Evolutionary conservation across 2,329 filamentous ascomycete species (phyloP).

Genomic region (Fusarium solani-melongenae): DNA sequence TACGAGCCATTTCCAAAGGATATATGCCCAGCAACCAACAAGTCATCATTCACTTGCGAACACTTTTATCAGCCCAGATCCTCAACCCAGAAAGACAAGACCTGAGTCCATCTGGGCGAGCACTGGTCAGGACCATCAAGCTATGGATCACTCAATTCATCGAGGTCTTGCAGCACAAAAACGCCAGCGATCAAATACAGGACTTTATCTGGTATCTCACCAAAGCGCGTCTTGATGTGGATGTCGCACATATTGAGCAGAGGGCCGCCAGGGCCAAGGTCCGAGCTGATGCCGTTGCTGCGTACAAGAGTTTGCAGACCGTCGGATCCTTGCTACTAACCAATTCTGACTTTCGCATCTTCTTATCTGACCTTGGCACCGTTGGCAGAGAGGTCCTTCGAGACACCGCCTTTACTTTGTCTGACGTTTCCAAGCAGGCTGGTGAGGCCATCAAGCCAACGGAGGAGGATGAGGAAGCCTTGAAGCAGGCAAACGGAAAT

Average conservation of each 20-base stretch:
- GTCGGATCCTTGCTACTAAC: slow-evolving; percentile 86
- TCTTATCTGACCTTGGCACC: slow-evolving; percentile 82
- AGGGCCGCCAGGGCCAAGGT: slow-evolving; percentile 45
- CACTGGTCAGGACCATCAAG: slow-evolving; percentile 77
- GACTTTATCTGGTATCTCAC: slow-evolving; percentile 89
- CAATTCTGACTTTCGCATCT: slow-evolving; percentile 89
- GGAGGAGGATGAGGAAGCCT: slow-evolving; percentile 64
- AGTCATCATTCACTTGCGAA: slow-evolving; percentile 80
- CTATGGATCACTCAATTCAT: slow-evolving; percentile 84
- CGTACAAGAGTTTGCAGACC: slow-evolving; percentile 84
- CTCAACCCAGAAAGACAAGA: slow-evolving; percentile 77
- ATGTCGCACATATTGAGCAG: slow-evolving; percentile 45
- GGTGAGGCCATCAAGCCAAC: slow-evolving; percentile 80
- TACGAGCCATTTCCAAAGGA: slow-evolving; percentile 81
- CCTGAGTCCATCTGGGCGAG: slow-evolving; percentile 80
- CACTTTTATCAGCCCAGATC: slow-evolving; percentile 79
- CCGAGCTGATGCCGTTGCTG: slow-evolving; percentile 49
- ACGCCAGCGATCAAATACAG: slow-evolving; percentile 85
- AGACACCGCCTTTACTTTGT: slow-evolving; percentile 84
- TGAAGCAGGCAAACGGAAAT: slow-evolving; percentile 53
- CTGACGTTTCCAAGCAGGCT: slow-evolving; percentile 78
- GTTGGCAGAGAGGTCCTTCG: slow-evolving; percentile 87
- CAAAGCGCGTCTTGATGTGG: slow-evolving; percentile 71
- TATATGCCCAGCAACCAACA: slow-evolving; percentile 96
- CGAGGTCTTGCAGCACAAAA: slow-evolving; percentile 85